Conservation (phyloP, 371 early-diverging fungal species). For the Mortierella sp. region DNA sequence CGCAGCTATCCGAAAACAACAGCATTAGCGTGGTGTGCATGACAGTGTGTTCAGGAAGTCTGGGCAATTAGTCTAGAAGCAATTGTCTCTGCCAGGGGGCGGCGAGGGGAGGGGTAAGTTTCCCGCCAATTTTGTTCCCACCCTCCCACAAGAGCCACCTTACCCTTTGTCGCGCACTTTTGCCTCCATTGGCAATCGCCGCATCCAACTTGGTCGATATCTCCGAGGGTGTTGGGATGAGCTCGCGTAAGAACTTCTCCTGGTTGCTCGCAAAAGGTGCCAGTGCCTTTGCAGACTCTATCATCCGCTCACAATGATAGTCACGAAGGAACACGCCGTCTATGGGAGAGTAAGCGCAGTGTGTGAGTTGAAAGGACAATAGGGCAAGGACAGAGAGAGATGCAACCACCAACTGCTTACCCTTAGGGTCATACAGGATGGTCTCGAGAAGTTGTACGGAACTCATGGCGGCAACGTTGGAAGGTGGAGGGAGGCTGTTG, state of each 20-base stretch:
- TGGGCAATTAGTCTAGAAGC: no score
- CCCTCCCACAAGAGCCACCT: no score
- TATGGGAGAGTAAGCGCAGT: background rate
- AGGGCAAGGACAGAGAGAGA: conserved; percentile 7
- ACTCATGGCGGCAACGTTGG: conserved; percentile 14
- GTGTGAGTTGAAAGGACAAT: background rate
- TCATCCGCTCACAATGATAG: conserved; percentile 49
- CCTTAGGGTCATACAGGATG: conserved; percentile 63
- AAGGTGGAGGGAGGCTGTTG: background rate
- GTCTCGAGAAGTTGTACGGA: conserved; percentile 63
- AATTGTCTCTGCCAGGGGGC: no score
- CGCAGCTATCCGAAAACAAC: conserved; percentile 55
- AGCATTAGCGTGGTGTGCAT: background rate
- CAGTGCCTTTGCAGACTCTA: conserved; percentile 38
- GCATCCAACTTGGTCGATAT: conserved; percentile 41
- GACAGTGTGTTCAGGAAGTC: no score
- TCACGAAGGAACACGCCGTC: conserved; percentile 45
- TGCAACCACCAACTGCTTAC: conserved; percentile 15
- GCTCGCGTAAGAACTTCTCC: conserved; percentile 53
- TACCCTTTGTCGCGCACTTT: conserved; percentile 55
- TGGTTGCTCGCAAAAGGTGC: conserved; percentile 25
- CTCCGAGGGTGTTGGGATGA: conserved; percentile 52
- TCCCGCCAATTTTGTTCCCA: no score
- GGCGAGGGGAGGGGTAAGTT: no score
- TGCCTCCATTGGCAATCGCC: conserved; percentile 48